Base-by-base conservation (phyloP, 169 alveolate species). In the Babesia sp. region DNA sequence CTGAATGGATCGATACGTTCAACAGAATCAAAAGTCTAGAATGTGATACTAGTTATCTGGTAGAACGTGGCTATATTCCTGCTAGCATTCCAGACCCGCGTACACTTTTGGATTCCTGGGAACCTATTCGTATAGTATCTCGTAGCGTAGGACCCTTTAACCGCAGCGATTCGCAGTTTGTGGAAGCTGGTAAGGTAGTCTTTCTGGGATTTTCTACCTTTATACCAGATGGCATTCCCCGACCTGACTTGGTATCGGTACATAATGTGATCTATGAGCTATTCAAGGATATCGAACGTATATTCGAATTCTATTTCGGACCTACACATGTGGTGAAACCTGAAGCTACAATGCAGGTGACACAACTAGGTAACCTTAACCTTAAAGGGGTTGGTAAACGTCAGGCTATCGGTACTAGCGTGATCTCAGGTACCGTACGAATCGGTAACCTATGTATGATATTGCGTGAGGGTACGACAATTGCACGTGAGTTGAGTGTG, bases 251-350 rank as follows among this genome's bases (percentile, higher is more conserved):
- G 28, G 75, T 92, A 51, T 81, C 89, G 31, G 80, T 79, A n/a
- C 97, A 93, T 71, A 91, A 91, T 55, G 87, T 95, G 22, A 94
- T 95, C 4, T 95, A 94, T 73, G 89, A 92, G 66, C 83, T 94
- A 22, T 82, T 91, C 54, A 91, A 90, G 28, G 97, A 93, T 55
- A 33, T 95, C 18, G 93, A 92, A 69, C 48, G 42, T 33, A 77
- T 77, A 26, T 79, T 50, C 60, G 76, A 79, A 11, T 71, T 60
- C 37, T 72, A 71, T 41, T 90, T 83, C 37, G 92, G 90, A 46
- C 75, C 87, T 6, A 55, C 77, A 34, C 57, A 90, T 70, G 18
- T 74, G 42, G 63, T 53, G 70, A 90, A 84, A 61, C 61, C 58
- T 11, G 91, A 78, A 76, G 71, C 92, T 26, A 81, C 26, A 41